Evolutionary conservation across 148 eudicot genomes (phyloP).

Genomic region (Vaccinium myrtillus): DNA sequence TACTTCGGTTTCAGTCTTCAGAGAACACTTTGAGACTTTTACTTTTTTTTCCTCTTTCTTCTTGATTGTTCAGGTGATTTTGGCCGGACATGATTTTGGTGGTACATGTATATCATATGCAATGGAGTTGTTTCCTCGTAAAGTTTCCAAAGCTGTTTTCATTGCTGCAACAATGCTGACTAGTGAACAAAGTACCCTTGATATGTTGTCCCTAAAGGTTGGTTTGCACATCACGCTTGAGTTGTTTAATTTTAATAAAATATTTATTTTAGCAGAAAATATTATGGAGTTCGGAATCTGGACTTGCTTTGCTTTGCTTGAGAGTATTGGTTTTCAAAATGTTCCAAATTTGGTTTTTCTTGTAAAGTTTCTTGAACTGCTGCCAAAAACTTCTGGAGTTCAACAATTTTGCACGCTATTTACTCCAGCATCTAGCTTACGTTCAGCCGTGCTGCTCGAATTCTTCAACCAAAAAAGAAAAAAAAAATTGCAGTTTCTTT

Average conservation of each 20-base stretch:
- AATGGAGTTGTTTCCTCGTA: constrained; percentile 71
- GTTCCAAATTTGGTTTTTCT: background rate
- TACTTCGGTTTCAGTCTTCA: background rate
- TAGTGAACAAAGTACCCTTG: constrained; percentile 74
- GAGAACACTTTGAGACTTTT: background rate
- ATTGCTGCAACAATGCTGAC: constrained; percentile 81
- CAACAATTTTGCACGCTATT: background rate
- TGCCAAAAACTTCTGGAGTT: background rate
- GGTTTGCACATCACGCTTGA: constrained; percentile 33
- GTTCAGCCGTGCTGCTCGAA: background rate
- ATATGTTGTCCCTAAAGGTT: constrained; percentile 82
- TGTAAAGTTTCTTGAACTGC: constrained; percentile 4
- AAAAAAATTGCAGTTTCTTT: background rate
- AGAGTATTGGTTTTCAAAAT: background rate
- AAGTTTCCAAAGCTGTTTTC: constrained; percentile 75
- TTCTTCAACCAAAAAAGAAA: background rate
- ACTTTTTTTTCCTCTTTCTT: constrained; percentile 1
- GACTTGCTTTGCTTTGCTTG: background rate
- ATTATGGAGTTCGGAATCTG: background rate
- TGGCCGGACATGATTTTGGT: constrained; percentile 97
- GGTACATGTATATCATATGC: constrained; percentile 91
- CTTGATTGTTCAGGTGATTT: constrained; percentile 59
- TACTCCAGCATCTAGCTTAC: background rate
- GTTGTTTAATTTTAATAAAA: background rate
- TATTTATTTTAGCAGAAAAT: background rate